phyloP scores from a whole-genome alignment of 768 basidiomycete species.

The Agaricus blazei region DNA sequence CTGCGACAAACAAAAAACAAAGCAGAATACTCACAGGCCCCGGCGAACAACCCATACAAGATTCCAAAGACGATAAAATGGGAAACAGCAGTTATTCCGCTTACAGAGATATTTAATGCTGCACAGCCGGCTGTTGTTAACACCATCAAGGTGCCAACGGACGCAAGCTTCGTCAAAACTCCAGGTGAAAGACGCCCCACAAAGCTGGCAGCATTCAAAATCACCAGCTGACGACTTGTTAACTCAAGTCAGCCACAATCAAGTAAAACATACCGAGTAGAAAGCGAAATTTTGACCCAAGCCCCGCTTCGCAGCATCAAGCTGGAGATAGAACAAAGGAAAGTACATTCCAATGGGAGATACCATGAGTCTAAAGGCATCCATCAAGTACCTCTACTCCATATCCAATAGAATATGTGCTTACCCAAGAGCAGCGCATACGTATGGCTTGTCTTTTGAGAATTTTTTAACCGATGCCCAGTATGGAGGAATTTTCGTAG shows the following conservation, averaged over 20 bases:
- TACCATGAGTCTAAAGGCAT: conserved; percentile 13
- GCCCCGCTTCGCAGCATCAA: conserved; percentile 28
- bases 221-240: conserved; percentile 13
- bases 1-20: neutral
- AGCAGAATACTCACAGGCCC: conserved; percentile 12
- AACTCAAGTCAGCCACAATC: neutral
- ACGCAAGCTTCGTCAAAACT: conserved; percentile 11
- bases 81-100: conserved; percentile 23
- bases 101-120: conserved; percentile 29
- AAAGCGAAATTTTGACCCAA: conserved; percentile 29
- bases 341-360: conserved; percentile 24
- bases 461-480: conserved; percentile 4
- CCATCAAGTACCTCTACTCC: neutral
- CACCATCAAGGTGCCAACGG: conserved; percentile 14
- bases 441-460: conserved; percentile 7
- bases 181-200: conserved; percentile 17
- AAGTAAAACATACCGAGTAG: conserved; percentile 27
- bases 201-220: conserved; percentile 16
- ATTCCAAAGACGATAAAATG: conserved; percentile 30
- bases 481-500: neutral
- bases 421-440: conserved; percentile 6
- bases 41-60: conserved; percentile 33
- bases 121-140: conserved; percentile 10
- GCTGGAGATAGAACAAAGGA: conserved; percentile 36
- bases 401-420: neutral